Percentiles rank a stretch among this genome's conserved stretches.
These are phyloP conservation scores for Panaeolus cyanescens DNA, from an alignment of 768 basidiomycete species.

Conservation along the genomic window DNA sequence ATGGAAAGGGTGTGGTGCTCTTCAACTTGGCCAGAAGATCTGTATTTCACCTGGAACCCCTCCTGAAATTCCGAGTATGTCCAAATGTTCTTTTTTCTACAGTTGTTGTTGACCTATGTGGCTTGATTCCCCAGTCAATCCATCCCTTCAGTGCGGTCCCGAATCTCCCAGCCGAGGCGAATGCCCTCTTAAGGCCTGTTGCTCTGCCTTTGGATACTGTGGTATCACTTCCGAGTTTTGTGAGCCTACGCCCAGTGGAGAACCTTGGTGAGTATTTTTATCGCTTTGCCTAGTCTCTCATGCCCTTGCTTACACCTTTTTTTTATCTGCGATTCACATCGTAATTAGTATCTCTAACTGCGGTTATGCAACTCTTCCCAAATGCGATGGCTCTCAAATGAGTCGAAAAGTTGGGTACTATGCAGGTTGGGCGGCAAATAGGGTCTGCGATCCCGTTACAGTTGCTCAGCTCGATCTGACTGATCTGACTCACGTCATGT, in stretches of 20 bases:
- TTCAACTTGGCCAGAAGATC: conserved; percentile 17
- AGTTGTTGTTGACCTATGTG: background rate
- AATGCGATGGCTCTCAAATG: conserved; percentile 8
- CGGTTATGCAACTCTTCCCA: conserved; percentile 7
- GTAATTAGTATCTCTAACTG: background rate
- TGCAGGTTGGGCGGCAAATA: conserved; percentile 19
- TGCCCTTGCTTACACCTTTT: background rate
- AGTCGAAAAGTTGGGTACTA: conserved; percentile 22
- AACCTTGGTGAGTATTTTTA: background rate
- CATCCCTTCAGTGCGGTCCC: conserved; percentile 22
- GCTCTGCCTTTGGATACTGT: conserved; percentile 26
- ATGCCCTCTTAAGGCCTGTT: conserved; percentile 25
- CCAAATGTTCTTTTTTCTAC: background rate
- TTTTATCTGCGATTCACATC: background rate
- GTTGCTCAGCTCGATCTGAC: conserved; percentile 16
- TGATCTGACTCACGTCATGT: conserved; percentile 13
- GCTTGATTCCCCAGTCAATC: conserved; percentile 6
- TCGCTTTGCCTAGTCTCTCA: background rate
- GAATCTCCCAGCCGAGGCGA: conserved; percentile 17
- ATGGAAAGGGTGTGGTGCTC: conserved; percentile 15
- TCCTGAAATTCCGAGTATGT: conserved; percentile 19
- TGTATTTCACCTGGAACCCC: conserved; percentile 23
- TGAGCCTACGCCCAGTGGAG: conserved; percentile 8
- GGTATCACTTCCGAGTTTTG: conserved; percentile 25
- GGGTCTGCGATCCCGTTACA: conserved; percentile 10